phyloP scores from a whole-genome alignment of 2,329 filamentous ascomycete species.

The Ophiostoma quercus region DNA sequence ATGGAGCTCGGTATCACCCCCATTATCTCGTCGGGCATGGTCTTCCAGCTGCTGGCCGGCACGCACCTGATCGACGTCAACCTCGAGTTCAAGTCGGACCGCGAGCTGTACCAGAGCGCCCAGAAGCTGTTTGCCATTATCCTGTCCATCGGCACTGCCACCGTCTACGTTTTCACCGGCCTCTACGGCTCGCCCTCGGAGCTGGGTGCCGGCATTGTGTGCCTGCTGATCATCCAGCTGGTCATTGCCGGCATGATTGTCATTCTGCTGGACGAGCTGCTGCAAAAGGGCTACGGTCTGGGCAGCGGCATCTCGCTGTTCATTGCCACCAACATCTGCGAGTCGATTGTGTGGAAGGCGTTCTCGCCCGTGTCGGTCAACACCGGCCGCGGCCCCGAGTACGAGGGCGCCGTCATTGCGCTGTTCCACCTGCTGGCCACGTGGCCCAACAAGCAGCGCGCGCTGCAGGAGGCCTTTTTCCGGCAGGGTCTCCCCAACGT shows the following conservation, averaged over 20 bases:
- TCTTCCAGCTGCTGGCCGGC: slow-evolving; percentile 98
- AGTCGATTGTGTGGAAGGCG: slow-evolving; percentile 99
- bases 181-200: slow-evolving; percentile 96
- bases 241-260: slow-evolving; percentile 97
- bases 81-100: slow-evolving; percentile 98
- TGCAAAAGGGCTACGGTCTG: slow-evolving; percentile 98
- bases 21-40: slow-evolving; percentile 99
- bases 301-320: slow-evolving; percentile 98
- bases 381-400: slow-evolving; percentile 97
- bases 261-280: slow-evolving; percentile 96
- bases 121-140: slow-evolving; percentile 99
- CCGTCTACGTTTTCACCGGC: slow-evolving; percentile 96
- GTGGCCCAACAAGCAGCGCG: slow-evolving; percentile 98
- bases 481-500: slow-evolving; percentile 98
- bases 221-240: slow-evolving; percentile 95
- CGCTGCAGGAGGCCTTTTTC: slow-evolving; percentile 98
- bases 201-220: slow-evolving; percentile 95
- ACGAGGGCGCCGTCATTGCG: slow-evolving; percentile 96
- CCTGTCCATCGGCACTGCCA: slow-evolving; percentile 93
- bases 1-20: slow-evolving; percentile 97
- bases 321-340: slow-evolving; percentile 99
- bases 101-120: slow-evolving; percentile 98
- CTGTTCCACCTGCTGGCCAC: slow-evolving; percentile 97
- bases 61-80: slow-evolving; percentile 99
- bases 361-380: slow-evolving; percentile 99